Evolutionary conservation across 164 flowering plant genomes (phyloP), one percentile per base, ranked within the genome.

Genomic region (Magnolia officinalis): DNA sequence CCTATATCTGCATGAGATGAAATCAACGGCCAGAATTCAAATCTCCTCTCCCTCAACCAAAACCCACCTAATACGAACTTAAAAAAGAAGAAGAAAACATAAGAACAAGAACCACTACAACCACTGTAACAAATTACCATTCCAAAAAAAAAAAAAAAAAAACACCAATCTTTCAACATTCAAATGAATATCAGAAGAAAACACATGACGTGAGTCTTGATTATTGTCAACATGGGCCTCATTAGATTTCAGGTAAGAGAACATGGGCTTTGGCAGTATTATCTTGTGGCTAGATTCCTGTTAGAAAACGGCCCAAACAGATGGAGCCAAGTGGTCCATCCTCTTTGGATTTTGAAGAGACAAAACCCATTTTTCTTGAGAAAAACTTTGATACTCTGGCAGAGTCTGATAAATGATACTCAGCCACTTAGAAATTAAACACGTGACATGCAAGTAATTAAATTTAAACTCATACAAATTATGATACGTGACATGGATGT

Each of bases 11-110:
- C 63, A 74, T 73, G 24, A 63, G 59, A 72, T 67, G 71, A 58
- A 52, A 50, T 67, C 61, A 67, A 77, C 69, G 20, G 76, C n/a
- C 20, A 37, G n/a, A 72, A 52, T 16, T 66, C 1, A 52, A 77
- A 63, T 68, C 64, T 76, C 72, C 74, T 72, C 68, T 75, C 7
- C 77, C 83, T 65, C 61, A 78, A 87, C 88, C 91, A 75, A 89
- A 87, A 82, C 90, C 79, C 83, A 91, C 93, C 93, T 85, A 91
- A 91, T 80, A 86, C 68, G 49, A 75, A 76, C 80, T 78, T 78
- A 72, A 81, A 74, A 81, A 78, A 86, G 78, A 82, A 72, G 87
- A 89, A 88, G 79, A 86, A 81, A 85, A 90, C 90, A 89, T 70
- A 80, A 61, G 67, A 82, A 55, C 65, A 74, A 71, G 61, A 87